These are phyloP conservation scores for Pythium biforme DNA, from an alignment of 352 stramenopile genomes.

Conservation along the genomic window DNA sequence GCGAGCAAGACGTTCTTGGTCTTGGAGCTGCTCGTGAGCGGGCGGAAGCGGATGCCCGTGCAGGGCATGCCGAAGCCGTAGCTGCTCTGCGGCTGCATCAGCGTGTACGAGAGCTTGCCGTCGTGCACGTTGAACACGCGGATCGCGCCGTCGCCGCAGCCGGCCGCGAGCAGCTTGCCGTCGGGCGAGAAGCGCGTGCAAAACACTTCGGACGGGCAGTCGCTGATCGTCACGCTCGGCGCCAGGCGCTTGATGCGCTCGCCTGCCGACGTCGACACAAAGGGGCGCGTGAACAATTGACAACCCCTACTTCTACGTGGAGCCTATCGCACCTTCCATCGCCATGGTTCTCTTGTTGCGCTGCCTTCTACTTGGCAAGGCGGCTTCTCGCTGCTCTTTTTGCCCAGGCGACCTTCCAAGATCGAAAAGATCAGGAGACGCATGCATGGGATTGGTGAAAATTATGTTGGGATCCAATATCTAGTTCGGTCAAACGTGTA, in stretches of 20 bases:
- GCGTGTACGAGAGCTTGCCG: constrained; percentile 75
- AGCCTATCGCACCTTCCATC: constrained; percentile 7
- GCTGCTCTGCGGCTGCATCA: constrained; percentile 70
- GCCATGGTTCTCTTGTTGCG: neutral
- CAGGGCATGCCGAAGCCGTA: constrained; percentile 80
- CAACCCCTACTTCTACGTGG: neutral
- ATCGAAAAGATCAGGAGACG: constrained; percentile 14
- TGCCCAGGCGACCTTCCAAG: constrained; percentile 15
- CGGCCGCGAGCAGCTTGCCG: constrained; percentile 77
- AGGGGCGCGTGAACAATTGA: neutral
- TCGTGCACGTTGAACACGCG: constrained; percentile 82
- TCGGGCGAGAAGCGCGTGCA: constrained; percentile 86
- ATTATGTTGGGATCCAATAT: neutral
- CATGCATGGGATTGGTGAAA: neutral
- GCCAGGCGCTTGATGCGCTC: constrained; percentile 63
- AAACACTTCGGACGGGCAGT: constrained; percentile 88
- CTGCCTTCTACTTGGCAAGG: neutral
- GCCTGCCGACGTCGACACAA: neutral
- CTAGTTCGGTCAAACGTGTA: no score
- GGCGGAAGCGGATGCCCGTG: constrained; percentile 83
- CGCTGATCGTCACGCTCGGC: constrained; percentile 82
- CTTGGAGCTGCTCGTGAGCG: constrained; percentile 75
- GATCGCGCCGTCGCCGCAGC: constrained; percentile 85
- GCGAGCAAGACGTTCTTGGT: constrained; percentile 92
- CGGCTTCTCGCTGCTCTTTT: neutral